Percentiles rank a stretch among this genome's conserved stretches.
These are phyloP conservation scores for Coniochaeta ligniaria DNA, from an alignment of 2,329 filamentous ascomycete species.

Conservation along the genomic window DNA sequence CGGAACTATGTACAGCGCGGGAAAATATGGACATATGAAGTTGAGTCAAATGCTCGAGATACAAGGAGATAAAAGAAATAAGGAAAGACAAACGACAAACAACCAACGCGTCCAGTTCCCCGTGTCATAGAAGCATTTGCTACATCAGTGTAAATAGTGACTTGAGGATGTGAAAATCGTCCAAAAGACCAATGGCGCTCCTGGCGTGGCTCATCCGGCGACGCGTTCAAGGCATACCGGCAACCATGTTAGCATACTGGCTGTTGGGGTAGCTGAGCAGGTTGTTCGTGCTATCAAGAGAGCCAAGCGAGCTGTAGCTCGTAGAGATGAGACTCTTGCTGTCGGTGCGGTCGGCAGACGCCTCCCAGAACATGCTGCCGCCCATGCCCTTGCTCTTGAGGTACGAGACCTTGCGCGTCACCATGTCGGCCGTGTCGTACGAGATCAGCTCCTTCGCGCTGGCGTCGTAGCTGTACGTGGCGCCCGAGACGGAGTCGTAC, in stretches of 20 bases:
- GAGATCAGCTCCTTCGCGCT: conserved; percentile 56
- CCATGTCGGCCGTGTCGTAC: conserved; percentile 60
- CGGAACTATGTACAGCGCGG: not conserved
- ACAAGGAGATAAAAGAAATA: not conserved
- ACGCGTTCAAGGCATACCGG: conserved; percentile 3
- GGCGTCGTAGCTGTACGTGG: conserved; percentile 65
- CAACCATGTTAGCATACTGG: conserved; percentile 44
- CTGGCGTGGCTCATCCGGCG: too few relatives aligned
- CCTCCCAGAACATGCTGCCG: conserved; percentile 85
- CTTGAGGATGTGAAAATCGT: not conserved
- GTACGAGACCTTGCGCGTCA: conserved; percentile 57
- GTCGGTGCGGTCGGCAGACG: conserved; percentile 58
- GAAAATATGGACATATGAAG: not conserved
- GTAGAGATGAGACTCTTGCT: conserved; percentile 53
- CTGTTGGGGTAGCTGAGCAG: conserved; percentile 43
- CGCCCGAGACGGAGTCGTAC: conserved; percentile 51
- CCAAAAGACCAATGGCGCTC: not conserved
- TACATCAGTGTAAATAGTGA: not conserved
- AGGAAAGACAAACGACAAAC: not conserved
- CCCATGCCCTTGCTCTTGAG: conserved; percentile 56
- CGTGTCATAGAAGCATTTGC: too few relatives aligned
- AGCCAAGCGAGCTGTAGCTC: conserved; percentile 30
- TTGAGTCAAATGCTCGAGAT: not conserved
- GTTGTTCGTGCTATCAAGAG: conserved; percentile 40
- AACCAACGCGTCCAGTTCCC: too few relatives aligned